Evolutionary conservation across 208 protist genomes (phyloP).

Genomic region (Leishmania aethiopica): DNA sequence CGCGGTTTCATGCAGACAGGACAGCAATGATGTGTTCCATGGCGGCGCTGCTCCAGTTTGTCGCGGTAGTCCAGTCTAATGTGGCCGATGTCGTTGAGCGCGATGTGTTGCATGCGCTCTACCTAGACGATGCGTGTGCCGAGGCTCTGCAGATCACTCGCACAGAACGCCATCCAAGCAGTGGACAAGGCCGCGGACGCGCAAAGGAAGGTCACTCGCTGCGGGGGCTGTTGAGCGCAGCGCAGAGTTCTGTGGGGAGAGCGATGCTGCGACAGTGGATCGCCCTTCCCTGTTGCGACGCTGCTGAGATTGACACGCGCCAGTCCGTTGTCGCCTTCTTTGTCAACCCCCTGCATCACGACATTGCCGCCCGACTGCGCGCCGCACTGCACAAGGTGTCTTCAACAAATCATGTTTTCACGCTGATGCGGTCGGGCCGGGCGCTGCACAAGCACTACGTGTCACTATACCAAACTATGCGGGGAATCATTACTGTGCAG

Average conservation of each 20-base stretch:
- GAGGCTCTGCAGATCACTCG: constrained; percentile 74
- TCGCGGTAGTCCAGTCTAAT: constrained; percentile 41
- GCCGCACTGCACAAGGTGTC: constrained; percentile 51
- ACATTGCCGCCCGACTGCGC: constrained; percentile 51
- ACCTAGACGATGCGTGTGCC: constrained; percentile 54
- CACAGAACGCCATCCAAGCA: constrained; percentile 77
- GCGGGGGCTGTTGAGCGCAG: constrained; percentile 62
- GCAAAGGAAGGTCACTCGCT: constrained; percentile 86
- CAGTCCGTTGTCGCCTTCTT: constrained; percentile 78
- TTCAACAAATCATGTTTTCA: constrained; percentile 64
- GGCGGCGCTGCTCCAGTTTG: constrained; percentile 67
- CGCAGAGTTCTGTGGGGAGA: constrained; percentile 49
- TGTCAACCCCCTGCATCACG: constrained; percentile 39
- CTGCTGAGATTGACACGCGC: constrained; percentile 54
- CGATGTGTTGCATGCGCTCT: constrained; percentile 53
- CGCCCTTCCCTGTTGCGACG: constrained; percentile 55
- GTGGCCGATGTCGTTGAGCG: constrained; percentile 78
- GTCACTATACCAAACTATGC: constrained; percentile 55
- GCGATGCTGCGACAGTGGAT: constrained; percentile 83
- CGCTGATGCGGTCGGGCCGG: constrained; percentile 64
- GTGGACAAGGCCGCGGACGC: constrained; percentile 66
- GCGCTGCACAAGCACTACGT: constrained; percentile 63
- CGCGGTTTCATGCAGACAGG: constrained; percentile 52
- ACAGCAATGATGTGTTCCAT: constrained; percentile 77
- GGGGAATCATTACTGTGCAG: constrained; percentile 43